These are phyloP conservation scores for Aspergillus felis DNA, from an alignment of 2,329 filamentous ascomycete species.

Conservation along the genomic window DNA sequence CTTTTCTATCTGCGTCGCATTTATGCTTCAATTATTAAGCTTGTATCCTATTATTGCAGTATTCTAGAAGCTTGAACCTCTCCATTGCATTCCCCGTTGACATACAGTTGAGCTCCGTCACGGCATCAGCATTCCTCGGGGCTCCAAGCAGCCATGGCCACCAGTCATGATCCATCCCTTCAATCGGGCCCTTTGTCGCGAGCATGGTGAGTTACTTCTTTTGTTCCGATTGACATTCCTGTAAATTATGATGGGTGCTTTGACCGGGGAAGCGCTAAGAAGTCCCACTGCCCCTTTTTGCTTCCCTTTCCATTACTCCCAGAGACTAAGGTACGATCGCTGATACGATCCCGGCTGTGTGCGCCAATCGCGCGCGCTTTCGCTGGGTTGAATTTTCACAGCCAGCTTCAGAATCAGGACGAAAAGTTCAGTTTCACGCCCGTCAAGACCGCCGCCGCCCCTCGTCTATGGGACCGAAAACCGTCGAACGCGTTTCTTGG, in stretches of 20 bases:
- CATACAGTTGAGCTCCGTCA: not conserved
- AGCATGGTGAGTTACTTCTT: constrained; percentile 7
- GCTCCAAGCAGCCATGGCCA: constrained; percentile 8
- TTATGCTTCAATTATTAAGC: not conserved
- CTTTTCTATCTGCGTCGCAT: not conserved
- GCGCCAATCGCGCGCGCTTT: not conserved
- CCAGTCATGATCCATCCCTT: constrained; percentile 3
- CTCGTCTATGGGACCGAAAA: constrained; percentile 44
- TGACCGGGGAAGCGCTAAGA: not conserved
- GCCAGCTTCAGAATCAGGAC: constrained; percentile 13
- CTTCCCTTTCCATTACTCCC: not conserved
- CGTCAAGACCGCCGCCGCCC: constrained; percentile 29
- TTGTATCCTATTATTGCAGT: not conserved
- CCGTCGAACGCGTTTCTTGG: constrained; percentile 39
- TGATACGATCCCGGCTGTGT: not conserved
- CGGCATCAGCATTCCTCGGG: not conserved
- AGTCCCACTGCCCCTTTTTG: not conserved
- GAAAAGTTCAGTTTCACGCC: constrained; percentile 41
- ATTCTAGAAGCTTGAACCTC: constrained; percentile 3
- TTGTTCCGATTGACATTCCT: not conserved
- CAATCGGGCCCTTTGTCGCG: not conserved
- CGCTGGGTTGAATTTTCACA: not conserved
- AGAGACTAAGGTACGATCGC: not conserved
- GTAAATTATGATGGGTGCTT: not conserved
- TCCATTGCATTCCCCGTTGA: not conserved